Evolutionary conservation across 768 basidiomycete species (phyloP), one percentile per base, ranked within the genome.

Genomic region (Lentinula sp.): DNA sequence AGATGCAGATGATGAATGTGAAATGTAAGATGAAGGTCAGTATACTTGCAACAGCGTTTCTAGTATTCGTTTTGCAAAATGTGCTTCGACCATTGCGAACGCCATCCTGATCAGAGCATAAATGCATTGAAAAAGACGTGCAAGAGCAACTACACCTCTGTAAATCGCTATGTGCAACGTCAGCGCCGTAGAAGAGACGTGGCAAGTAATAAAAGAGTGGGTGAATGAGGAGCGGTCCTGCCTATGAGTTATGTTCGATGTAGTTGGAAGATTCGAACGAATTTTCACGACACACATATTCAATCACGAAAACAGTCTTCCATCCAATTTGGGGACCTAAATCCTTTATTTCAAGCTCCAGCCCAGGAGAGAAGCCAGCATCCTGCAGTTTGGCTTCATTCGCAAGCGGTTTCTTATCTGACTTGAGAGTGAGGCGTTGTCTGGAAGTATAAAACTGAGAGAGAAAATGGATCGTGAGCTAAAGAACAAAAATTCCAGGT

Each of bases 11-110:
- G 15, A n/a, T 34, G 23, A 5, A 15, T 42, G 31, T n/a, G 5
- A 42, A 13, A 35, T n/a, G 48, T 8, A 39, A 28, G 5, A 34
- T 21, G 31, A 46, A 16, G 46, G 2, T 15, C 13, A 31, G 3
- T 37, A 37, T n/a, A 71, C 88, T 60, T 59, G 91, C 91, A 94
- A 96, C 4, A 95, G 61, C 2, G 97, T 95, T 74, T 99, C 97
- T 18, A 93, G 72, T 69, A 96, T 93, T 57, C 97, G 88, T 75
- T 99, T 99, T 49, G 83, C 62, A 74, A 95, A 98, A 71, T 99
- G 97, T 15, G 88, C 68, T 73, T 97, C 79, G 39, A 93, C 85
- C 65, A 97, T 80, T 2, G 75, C 81, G 65, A 84, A 92, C 4
- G 87, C 84, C 62, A 85, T 85, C 68, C 90, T 85, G 64, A 73